Base-by-base conservation (phyloP, 768 basidiomycete genomes). In the Dendrothele bispora region DNA sequence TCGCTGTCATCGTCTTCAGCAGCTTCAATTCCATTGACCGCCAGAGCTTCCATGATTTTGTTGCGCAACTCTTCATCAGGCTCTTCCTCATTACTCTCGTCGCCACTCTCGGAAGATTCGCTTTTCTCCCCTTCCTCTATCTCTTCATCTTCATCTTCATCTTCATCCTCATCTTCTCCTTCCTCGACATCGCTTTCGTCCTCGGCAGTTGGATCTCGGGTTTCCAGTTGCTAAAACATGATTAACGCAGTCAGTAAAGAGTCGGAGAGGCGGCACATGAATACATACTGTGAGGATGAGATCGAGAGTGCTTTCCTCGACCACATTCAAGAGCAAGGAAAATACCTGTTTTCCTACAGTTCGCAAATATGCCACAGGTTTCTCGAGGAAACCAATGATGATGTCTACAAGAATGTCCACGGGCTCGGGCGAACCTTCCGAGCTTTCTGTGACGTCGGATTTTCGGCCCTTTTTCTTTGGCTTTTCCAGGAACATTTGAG, bases 351-450 rank as follows among this genome's bases (percentile, higher is more conserved):
- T 93, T 5, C 87, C 88, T 21, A 92, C 72, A 2, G 83, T 80
- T 26, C 92, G 84, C 67, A 88, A 75, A 62, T 88, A 95, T 32
- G 84, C 80, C 4, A 85, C 88, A 2, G 86, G 84, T 49, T 86
- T 80, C 62, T 98, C 93, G 29, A 99, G 68, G 60, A 90, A 86
- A 5, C 91, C 91, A 39, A 99, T 90, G 41, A 98, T 81, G n/a
- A 79, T 77, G 61, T 98, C 94, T 27, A 95, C 83, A 32, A 98
- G 75, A 36, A 93, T 67, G 52, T 97, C 93, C 46, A 95, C 81
- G 1, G 93, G 84, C 39, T 79, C 78, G 1, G 77, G 72, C 3
- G 69, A 70, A 7, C 72, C 72, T 12, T 73, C 73, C 29, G 58
- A 22, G 5, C 20, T 24, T 11, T 43, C 43, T 36, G 68, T 63